Conservation (phyloP, 495 filamentous ascomycete genomes). For the Bombardia bombarda region DNA sequence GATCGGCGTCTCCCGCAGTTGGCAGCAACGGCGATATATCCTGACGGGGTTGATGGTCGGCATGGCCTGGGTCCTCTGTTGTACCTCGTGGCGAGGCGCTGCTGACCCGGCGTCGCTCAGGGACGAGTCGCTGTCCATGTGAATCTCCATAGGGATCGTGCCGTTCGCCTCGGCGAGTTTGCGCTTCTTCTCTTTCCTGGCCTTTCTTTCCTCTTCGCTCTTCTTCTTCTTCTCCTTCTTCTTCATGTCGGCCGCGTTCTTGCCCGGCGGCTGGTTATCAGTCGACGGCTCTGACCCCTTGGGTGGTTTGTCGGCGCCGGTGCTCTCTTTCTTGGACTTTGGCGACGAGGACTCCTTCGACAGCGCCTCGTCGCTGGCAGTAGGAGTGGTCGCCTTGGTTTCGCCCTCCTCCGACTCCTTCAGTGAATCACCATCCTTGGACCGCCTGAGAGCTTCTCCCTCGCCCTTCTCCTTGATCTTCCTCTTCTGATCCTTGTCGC, state of each 20-base stretch:
- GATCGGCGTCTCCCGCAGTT: slow-evolving; percentile 83
- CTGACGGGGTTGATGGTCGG: slow-evolving; percentile 87
- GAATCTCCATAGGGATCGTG: slow-evolving; percentile 67
- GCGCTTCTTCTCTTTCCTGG: slow-evolving; percentile 75
- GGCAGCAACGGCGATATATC: slow-evolving; percentile 92
- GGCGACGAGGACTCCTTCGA: neutral
- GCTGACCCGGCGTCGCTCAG: slow-evolving; percentile 14
- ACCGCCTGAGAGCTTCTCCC: slow-evolving; percentile 50
- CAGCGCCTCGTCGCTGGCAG: neutral
- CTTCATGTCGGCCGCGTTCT: slow-evolving; percentile 21
- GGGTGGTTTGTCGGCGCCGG: too few species aligned
- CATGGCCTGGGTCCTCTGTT: slow-evolving; percentile 48
- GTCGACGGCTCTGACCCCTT: too few species aligned
- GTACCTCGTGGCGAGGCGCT: too few species aligned
- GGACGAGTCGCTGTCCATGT: slow-evolving; percentile 47
- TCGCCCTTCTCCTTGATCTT: slow-evolving; percentile 64
- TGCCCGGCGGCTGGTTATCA: slow-evolving; percentile 7
- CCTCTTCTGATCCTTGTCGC: slow-evolving; percentile 52
- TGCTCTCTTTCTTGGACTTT: slow-evolving; percentile 15
- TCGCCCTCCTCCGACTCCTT: slow-evolving; percentile 37
- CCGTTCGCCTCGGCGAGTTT: slow-evolving; percentile 77
- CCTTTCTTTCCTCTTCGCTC: slow-evolving; percentile 79
- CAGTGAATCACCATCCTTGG: slow-evolving; percentile 34
- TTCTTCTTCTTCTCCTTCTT: slow-evolving; percentile 91
- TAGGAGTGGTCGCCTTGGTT: slow-evolving; percentile 20